Conservation (phyloP, 2,329 filamentous ascomycete genomes). For the Westerdykella ornata region DNA sequence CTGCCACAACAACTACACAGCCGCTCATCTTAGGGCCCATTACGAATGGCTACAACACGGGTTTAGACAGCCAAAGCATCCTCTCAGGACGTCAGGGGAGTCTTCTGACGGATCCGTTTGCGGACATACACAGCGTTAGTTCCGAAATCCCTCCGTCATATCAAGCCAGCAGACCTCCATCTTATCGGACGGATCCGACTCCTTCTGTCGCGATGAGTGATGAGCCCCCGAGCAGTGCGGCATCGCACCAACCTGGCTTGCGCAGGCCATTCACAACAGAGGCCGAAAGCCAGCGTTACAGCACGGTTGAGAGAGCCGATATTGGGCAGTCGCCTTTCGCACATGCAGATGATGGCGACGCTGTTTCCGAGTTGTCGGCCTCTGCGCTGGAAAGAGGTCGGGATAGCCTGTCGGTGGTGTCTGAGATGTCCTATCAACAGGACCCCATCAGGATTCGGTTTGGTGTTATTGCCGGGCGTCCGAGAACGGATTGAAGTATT, state of each 20-base stretch:
- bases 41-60: conserved; percentile 30
- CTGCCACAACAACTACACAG: conserved; percentile 12
- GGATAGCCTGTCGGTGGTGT: conserved; percentile 25
- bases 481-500: no score
- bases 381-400: conserved; percentile 11
- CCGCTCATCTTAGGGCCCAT: conserved; percentile 35
- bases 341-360: conserved; percentile 26
- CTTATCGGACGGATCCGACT: no score
- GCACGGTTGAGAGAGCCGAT: conserved; percentile 12
- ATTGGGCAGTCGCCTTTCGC: conserved; percentile 28
- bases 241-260: conserved; percentile 32
- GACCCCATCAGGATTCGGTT: no score
- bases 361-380: conserved; percentile 24
- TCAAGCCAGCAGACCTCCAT: conserved; percentile 24
- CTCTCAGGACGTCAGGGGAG: conserved; percentile 10
- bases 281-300: conserved; percentile 11
- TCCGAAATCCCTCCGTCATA: conserved; percentile 35
- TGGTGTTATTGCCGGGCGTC: no score
- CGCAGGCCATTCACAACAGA: conserved; percentile 11
- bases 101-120: conserved; percentile 24
- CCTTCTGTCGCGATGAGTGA: no score
- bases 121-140: conserved; percentile 22
- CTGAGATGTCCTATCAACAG: conserved; percentile 29
- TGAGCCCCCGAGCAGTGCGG: conserved; percentile 19
- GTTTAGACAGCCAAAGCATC: conserved; percentile 35